Conservation (phyloP, 2,329 filamentous ascomycete genomes). For the Nothophaeocryptopus gaeumannii region DNA sequence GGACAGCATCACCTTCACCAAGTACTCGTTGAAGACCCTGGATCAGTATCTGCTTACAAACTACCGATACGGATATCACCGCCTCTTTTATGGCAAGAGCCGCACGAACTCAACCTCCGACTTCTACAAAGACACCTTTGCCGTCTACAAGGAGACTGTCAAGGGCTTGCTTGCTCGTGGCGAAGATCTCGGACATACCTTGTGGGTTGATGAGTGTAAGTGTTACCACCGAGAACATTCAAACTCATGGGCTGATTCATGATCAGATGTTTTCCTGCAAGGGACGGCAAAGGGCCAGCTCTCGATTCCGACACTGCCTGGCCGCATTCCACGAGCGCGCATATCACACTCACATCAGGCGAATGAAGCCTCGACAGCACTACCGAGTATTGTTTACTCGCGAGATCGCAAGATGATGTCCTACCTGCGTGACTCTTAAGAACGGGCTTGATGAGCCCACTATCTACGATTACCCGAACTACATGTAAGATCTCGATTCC, state of each 20-base stretch:
- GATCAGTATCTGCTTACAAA: background rate
- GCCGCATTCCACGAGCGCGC: too few species aligned
- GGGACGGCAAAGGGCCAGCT: too few species aligned
- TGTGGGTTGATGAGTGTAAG: background rate
- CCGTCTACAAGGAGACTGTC: background rate
- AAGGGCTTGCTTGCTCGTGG: background rate
- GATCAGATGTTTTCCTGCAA: too few species aligned
- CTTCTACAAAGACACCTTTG: background rate
- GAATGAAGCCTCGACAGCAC: too few species aligned
- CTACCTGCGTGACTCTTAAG: constrained; percentile 1
- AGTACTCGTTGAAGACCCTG: background rate
- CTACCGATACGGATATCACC: background rate
- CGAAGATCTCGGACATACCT: background rate
- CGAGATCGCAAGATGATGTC: too few species aligned
- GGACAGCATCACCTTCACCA: background rate
- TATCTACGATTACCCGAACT: constrained; percentile 4
- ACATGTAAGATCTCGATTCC: background rate
- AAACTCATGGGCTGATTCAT: too few species aligned
- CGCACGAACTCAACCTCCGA: background rate
- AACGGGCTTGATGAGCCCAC: background rate
- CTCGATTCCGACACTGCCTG: too few species aligned
- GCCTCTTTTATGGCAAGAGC: background rate
- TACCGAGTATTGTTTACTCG: too few species aligned
- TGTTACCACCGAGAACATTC: too few species aligned
- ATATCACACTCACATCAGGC: too few species aligned